Evolutionary conservation across 164 flowering plant genomes (phyloP).

Genomic region (Stephania japonica): DNA sequence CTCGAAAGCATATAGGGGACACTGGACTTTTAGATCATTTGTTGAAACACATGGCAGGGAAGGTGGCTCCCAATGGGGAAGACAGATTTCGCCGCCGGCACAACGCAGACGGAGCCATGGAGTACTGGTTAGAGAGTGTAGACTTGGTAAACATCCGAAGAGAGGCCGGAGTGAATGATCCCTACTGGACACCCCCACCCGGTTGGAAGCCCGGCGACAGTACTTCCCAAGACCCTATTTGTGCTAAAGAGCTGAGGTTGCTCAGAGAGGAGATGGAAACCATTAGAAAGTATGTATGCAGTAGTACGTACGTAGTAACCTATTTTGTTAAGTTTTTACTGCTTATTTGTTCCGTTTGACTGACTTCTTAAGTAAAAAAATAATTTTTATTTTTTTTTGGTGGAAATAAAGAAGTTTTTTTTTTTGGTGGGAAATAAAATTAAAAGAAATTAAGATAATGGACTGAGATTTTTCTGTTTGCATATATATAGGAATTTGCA

Average conservation of each 20-base stretch:
- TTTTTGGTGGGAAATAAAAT: too few species aligned
- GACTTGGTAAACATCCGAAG: constrained; percentile 53
- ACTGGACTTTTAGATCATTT: constrained; percentile 89
- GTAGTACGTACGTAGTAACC: too few species aligned
- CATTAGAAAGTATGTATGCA: constrained; percentile 33
- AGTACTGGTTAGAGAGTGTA: constrained; percentile 86
- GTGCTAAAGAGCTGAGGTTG: constrained; percentile 47
- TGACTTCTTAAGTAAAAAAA: too few species aligned
- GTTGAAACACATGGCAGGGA: constrained; percentile 86
- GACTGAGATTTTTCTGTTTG: not conserved
- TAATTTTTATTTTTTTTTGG: too few species aligned
- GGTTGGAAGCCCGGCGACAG: constrained; percentile 76
- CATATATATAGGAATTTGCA: constrained; percentile 26
- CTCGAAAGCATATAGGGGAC: constrained; percentile 80
- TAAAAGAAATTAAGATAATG: too few species aligned
- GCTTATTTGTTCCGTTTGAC: not conserved
- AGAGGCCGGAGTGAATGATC: constrained; percentile 76
- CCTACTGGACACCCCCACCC: constrained; percentile 88
- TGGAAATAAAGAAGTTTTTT: too few species aligned
- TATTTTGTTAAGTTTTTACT: not conserved
- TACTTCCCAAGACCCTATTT: constrained; percentile 51
- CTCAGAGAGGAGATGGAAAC: constrained; percentile 43
- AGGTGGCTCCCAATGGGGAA: constrained; percentile 56
- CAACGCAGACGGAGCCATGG: constrained; percentile 89
- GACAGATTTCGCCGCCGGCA: constrained; percentile 75